Conservation (phyloP, 257 asterid species). For the Ilex aquifolium region DNA sequence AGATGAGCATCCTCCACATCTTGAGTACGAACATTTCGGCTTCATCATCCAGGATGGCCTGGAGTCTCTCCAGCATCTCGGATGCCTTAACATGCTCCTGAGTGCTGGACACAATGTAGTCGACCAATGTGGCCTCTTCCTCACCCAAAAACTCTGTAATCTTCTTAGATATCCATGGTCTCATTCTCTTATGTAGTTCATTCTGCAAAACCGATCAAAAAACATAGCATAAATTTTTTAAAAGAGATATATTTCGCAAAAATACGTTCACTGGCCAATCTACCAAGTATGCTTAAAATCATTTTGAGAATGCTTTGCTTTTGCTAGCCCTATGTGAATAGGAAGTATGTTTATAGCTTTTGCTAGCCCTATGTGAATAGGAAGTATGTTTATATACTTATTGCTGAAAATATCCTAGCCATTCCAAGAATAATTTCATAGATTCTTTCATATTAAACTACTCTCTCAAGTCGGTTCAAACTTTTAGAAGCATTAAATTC, state of each 20-base stretch:
- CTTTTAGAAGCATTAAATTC: too few relatives aligned
- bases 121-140: constrained; percentile 90
- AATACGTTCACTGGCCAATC: too few relatives aligned
- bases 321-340: too few relatives aligned
- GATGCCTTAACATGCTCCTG: constrained; percentile 82
- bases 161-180: constrained; percentile 96
- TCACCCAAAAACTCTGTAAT: constrained; percentile 88
- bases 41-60: constrained; percentile 85
- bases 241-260: neutral
- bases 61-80: constrained; percentile 95
- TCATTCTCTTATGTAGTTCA: constrained; percentile 71
- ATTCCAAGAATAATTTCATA: too few relatives aligned
- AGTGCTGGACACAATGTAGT: constrained; percentile 82
- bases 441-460: too few relatives aligned
- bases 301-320: too few relatives aligned
- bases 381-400: too few relatives aligned
- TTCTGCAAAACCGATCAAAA: constrained; percentile 41
- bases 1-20: constrained; percentile 99
- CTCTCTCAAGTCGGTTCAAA: too few relatives aligned
- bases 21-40: constrained; percentile 99
- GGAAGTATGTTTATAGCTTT: too few relatives aligned
- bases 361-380: too few relatives aligned
- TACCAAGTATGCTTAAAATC: too few relatives aligned
- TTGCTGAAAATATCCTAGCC: too few relatives aligned
- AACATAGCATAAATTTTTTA: neutral